A percentile compares a stretch with the other conserved stretches of the same genome.
Conservation (phyloP, 2,329 filamentous ascomycete genomes). For the Harringtonia lauricola region DNA sequence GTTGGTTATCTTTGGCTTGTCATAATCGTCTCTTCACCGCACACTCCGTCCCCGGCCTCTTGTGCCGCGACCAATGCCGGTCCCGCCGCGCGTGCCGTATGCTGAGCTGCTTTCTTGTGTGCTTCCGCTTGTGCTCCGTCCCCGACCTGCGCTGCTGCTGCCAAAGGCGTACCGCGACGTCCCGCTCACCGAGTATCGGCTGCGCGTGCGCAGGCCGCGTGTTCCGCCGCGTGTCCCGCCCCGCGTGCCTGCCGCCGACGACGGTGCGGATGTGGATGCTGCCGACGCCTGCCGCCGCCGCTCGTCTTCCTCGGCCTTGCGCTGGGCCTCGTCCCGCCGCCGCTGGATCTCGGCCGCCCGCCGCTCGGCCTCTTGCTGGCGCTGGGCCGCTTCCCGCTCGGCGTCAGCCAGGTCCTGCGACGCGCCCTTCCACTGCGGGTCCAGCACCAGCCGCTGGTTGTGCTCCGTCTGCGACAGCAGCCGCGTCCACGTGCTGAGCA, state of each 20-base stretch:
- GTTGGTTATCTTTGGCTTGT: constrained; percentile 5
- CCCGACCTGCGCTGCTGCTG: not conserved
- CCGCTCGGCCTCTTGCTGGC: constrained; percentile 67
- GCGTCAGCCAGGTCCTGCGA: constrained; percentile 77
- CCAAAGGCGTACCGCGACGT: constrained; percentile 2
- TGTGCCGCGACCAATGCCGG: constrained; percentile 34
- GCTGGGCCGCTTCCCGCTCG: constrained; percentile 48
- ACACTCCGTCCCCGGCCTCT: constrained; percentile 24
- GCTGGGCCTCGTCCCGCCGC: constrained; percentile 58
- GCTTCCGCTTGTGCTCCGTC: not conserved
- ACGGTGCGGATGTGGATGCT: constrained; percentile 15
- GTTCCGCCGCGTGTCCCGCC: not conserved
- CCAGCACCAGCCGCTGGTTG: constrained; percentile 83
- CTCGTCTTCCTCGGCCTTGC: constrained; percentile 52
- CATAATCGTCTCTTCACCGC: constrained; percentile 1
- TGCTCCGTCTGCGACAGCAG: constrained; percentile 97
- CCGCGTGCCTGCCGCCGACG: constrained; percentile 2
- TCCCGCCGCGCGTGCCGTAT: constrained; percentile 14
- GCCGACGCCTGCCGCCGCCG: constrained; percentile 28
- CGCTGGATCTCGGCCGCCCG: constrained; percentile 69
- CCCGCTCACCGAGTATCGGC: constrained; percentile 2
- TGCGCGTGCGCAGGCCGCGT: not conserved
- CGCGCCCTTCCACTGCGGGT: constrained; percentile 82
- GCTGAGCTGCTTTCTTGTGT: too few species aligned
- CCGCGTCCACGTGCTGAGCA: constrained; percentile 90